A percentile compares a stretch with the other conserved stretches of the same genome.
Conservation (phyloP, 345 rosid genomes). For the Mallotus nudiflorus region DNA sequence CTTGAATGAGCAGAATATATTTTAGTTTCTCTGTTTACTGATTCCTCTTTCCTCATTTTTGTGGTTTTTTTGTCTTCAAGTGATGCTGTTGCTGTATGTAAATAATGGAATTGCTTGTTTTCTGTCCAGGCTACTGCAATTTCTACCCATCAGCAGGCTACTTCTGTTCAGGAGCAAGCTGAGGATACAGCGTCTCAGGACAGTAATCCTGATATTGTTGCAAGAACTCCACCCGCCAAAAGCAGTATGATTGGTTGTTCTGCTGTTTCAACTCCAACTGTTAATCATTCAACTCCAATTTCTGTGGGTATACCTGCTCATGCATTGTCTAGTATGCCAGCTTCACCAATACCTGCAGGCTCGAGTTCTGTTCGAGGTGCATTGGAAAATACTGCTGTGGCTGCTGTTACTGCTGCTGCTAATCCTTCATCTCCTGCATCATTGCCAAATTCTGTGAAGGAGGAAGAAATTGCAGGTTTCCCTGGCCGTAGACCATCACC, state of each 20-base stretch:
- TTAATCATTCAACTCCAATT: slow-evolving; percentile 46
- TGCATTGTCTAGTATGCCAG: slow-evolving; percentile 45
- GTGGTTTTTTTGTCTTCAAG: neutral
- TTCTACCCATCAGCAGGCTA: slow-evolving; percentile 47
- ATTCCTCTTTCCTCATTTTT: neutral
- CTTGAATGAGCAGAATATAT: neutral
- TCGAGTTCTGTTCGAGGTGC: slow-evolving; percentile 53
- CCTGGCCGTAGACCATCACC: slow-evolving; percentile 66
- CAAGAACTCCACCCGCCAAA: slow-evolving; percentile 72
- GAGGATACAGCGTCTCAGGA: slow-evolving; percentile 70
- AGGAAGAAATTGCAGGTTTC: slow-evolving; percentile 68
- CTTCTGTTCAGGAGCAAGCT: slow-evolving; percentile 58
- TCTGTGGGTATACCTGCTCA: slow-evolving; percentile 53
- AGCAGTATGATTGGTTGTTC: slow-evolving; percentile 48
- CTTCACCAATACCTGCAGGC: slow-evolving; percentile 49
- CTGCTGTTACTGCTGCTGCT: no score
- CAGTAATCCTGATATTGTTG: slow-evolving; percentile 56
- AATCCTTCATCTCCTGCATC: slow-evolving; percentile 62
- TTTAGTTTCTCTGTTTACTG: neutral
- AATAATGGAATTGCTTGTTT: slow-evolving; percentile 16
- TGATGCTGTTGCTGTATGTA: slow-evolving; percentile 1
- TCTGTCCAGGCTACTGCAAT: slow-evolving; percentile 49
- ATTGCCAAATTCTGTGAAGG: slow-evolving; percentile 53
- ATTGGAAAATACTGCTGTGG: slow-evolving; percentile 50
- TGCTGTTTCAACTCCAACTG: slow-evolving; percentile 63